Evolutionary conservation across 2,329 filamentous ascomycete genomes (phyloP).

Genomic region (Paramyrothecium roridum): DNA sequence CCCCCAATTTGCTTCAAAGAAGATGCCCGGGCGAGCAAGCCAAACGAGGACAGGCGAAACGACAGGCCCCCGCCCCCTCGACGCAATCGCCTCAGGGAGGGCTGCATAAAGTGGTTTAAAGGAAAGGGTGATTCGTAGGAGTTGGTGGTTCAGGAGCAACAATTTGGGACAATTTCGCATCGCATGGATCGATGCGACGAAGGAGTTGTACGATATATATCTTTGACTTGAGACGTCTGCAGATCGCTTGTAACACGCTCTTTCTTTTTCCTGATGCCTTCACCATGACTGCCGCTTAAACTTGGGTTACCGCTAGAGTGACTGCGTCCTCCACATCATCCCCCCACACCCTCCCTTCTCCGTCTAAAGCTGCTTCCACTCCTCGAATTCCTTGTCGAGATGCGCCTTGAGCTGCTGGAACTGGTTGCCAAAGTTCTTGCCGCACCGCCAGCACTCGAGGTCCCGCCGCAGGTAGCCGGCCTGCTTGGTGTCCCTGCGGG

Average conservation of each 20-base stretch:
- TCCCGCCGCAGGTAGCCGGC: constrained; percentile 61
- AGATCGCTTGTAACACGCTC: background rate
- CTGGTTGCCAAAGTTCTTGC: constrained; percentile 66
- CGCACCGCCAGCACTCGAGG: constrained; percentile 83
- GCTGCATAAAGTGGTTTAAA: background rate
- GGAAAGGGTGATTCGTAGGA: too few species aligned
- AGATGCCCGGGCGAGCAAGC: too few species aligned
- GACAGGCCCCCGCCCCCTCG: too few species aligned
- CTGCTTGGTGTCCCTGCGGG: constrained; percentile 52
- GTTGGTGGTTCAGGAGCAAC: too few species aligned
- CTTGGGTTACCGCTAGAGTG: too few species aligned
- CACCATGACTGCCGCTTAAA: too few species aligned
- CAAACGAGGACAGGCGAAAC: too few species aligned
- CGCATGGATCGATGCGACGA: background rate
- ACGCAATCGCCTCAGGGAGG: background rate
- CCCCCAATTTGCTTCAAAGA: too few species aligned
- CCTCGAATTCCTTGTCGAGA: constrained; percentile 68
- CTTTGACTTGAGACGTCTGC: background rate
- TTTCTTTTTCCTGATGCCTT: background rate
- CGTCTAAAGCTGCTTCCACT: constrained; percentile 63
- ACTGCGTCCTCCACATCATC: too few species aligned
- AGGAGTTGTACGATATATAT: background rate
- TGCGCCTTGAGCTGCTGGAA: constrained; percentile 76
- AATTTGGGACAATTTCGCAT: too few species aligned
- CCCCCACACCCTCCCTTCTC: constrained; percentile 7